These are phyloP conservation scores for Cladosporium sp. DNA, from an alignment of 2,329 filamentous ascomycete genomes.

Conservation along the genomic window DNA sequence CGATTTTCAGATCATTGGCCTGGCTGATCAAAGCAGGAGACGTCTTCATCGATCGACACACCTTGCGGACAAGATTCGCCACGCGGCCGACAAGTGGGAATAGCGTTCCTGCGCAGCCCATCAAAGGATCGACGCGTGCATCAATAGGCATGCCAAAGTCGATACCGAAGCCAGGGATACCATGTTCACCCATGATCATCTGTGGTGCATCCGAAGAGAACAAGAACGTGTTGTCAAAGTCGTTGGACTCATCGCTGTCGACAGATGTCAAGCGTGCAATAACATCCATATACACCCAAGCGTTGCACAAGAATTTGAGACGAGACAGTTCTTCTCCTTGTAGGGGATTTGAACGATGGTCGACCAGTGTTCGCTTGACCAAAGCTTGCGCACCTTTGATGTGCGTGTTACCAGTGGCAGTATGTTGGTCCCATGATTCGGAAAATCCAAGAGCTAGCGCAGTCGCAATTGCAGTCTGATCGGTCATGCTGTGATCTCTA, in stretches of 20 bases:
- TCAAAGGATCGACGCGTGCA: slow-evolving; percentile 67
- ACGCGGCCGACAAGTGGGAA: slow-evolving; percentile 70
- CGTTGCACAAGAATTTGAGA: slow-evolving; percentile 69
- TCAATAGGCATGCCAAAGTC: slow-evolving; percentile 44
- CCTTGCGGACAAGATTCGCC: slow-evolving; percentile 65
- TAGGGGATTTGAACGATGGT: slow-evolving; percentile 46
- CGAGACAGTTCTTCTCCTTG: slow-evolving; percentile 54
- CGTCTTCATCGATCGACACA: slow-evolving; percentile 58
- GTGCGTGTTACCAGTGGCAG: slow-evolving; percentile 68
- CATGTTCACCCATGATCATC: slow-evolving; percentile 29
- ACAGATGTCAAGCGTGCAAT: slow-evolving; percentile 67
- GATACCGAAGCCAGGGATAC: slow-evolving; percentile 38
- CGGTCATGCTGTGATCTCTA: slow-evolving; percentile 58
- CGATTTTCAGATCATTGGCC: slow-evolving; percentile 62
- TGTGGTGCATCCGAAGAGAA: slow-evolving; percentile 45
- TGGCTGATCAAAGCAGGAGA: slow-evolving; percentile 63
- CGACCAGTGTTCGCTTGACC: slow-evolving; percentile 60
- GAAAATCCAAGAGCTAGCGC: slow-evolving; percentile 69
- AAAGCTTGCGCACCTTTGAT: slow-evolving; percentile 67
- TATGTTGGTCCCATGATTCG: slow-evolving; percentile 71
- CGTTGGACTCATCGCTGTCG: slow-evolving; percentile 58
- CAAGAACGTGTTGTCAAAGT: slow-evolving; percentile 52
- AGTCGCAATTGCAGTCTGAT: slow-evolving; percentile 69
- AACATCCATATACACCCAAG: slow-evolving; percentile 74
- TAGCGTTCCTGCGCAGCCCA: slow-evolving; percentile 68